Conservation (phyloP, 2,329 filamentous ascomycete species). For the Furcasterigmium sp. region DNA sequence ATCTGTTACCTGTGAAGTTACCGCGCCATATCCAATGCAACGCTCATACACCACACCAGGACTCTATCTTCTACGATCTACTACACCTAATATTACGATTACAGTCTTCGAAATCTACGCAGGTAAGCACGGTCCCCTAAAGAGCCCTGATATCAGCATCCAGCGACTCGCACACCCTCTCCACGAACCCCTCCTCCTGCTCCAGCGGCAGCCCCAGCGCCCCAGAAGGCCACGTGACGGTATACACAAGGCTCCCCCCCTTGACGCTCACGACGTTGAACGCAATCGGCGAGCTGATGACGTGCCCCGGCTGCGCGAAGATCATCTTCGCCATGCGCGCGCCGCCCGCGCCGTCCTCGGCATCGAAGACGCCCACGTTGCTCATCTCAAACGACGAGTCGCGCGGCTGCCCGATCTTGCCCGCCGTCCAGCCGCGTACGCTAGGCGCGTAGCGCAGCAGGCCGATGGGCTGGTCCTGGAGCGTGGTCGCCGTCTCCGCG, state of each 20-base stretch:
- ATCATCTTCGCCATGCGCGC: constrained; percentile 26
- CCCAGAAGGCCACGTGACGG: constrained; percentile 35
- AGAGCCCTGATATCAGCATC: constrained; percentile 4
- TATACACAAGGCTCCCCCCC: constrained; percentile 28
- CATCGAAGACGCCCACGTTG: constrained; percentile 32
- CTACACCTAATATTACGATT: too few species aligned
- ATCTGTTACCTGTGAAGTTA: too few species aligned
- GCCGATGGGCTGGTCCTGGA: constrained; percentile 26
- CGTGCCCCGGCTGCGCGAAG: constrained; percentile 38
- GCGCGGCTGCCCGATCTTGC: constrained; percentile 28
- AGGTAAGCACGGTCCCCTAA: too few species aligned
- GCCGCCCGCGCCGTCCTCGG: constrained; percentile 1
- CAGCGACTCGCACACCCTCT: constrained; percentile 8
- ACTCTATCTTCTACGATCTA: too few species aligned
- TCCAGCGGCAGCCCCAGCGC: constrained; percentile 30
- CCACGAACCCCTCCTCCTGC: constrained; percentile 12
- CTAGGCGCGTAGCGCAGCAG: constrained; percentile 33
- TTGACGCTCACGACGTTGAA: constrained; percentile 35
- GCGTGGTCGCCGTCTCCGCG: constrained; percentile 18
- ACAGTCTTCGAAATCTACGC: too few species aligned
- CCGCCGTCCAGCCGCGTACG: constrained; percentile 30
- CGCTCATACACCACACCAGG: too few species aligned
- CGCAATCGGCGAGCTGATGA: constrained; percentile 26
- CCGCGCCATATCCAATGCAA: too few species aligned
- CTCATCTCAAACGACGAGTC: constrained; percentile 39